Percentiles rank a stretch among this genome's conserved stretches.
phyloP scores from a whole-genome alignment of 2,329 filamentous ascomycete genomes.

The Fusarium lateritium region DNA sequence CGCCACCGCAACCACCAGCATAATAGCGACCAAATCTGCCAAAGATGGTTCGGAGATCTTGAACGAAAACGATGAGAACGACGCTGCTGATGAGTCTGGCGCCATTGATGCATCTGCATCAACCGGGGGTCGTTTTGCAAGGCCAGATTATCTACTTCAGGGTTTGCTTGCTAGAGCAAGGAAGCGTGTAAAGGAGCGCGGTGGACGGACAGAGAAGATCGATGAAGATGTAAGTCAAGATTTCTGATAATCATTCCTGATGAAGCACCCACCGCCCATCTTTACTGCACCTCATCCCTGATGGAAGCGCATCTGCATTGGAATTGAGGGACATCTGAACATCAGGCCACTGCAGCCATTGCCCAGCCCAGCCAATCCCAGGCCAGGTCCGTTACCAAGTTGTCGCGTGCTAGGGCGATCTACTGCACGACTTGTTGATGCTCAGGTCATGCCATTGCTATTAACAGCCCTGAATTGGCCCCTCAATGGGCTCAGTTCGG shows the following conservation, averaged over 20 bases:
- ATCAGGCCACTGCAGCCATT: constrained; percentile 44
- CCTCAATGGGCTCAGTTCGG: constrained; percentile 41
- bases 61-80: constrained; percentile 14
- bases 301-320: constrained; percentile 9
- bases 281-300: constrained; percentile 18
- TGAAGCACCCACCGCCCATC: constrained; percentile 11
- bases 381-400: constrained; percentile 19
- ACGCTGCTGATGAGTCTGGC: constrained; percentile 23
- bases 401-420: constrained; percentile 48
- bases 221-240: constrained; percentile 43
- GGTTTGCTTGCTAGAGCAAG: constrained; percentile 43
- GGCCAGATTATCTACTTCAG: constrained; percentile 43
- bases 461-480: constrained; percentile 34
- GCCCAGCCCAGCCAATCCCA: constrained; percentile 37
- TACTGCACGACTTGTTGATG: constrained; percentile 28
- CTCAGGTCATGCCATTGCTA: constrained; percentile 41
- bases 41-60: neutral
- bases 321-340: constrained; percentile 7
- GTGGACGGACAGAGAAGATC: constrained; percentile 22
- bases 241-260: constrained; percentile 15
- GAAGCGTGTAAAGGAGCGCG: constrained; percentile 45
- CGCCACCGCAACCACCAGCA: constrained; percentile 24
- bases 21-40: constrained; percentile 10
- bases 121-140: constrained; percentile 36
- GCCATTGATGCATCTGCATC: constrained; percentile 24